These are phyloP conservation scores for Phialocephala sp. DNA, from an alignment of 2,329 filamentous ascomycete genomes.

Conservation along the genomic window DNA sequence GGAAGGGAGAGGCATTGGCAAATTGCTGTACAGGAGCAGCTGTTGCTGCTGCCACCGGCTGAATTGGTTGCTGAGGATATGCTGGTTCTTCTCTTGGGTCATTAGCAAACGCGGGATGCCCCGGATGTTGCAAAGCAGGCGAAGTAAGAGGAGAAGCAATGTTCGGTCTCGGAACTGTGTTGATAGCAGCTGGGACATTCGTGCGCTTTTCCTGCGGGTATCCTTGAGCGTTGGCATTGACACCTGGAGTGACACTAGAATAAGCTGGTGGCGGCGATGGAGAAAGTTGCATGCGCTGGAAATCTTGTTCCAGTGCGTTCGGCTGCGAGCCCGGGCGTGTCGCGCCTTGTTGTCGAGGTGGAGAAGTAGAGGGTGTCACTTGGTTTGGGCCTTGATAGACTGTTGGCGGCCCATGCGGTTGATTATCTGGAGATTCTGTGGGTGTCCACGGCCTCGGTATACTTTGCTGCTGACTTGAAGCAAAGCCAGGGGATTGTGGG, in stretches of 20 bases:
- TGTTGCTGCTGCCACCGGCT: conserved; percentile 29
- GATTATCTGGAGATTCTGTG: conserved; percentile 84
- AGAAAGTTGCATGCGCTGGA: conserved; percentile 79
- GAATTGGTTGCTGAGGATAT: conserved; percentile 37
- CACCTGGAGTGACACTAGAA: conserved; percentile 70
- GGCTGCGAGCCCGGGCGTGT: conserved; percentile 51
- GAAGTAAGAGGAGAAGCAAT: conserved; percentile 46
- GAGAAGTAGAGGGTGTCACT: conserved; percentile 52
- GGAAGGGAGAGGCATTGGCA: conserved; percentile 48
- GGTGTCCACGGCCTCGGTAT: conserved; percentile 85
- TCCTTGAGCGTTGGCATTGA: conserved; percentile 53
- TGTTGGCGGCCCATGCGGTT: conserved; percentile 87
- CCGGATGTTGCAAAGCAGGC: conserved; percentile 56
- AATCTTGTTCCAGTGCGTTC: conserved; percentile 83
- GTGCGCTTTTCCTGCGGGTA: conserved; percentile 78
- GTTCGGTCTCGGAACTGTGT: conserved; percentile 39
- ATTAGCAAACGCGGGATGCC: conserved; percentile 91
- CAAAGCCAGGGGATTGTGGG: conserved; percentile 40
- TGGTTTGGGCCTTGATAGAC: conserved; percentile 88
- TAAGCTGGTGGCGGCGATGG: conserved; percentile 95
- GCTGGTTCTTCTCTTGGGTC: conserved; percentile 62
- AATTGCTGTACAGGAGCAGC: conserved; percentile 36
- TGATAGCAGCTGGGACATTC: conserved; percentile 37
- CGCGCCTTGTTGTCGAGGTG: conserved; percentile 47
- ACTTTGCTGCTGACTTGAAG: conserved; percentile 42